Conservation (phyloP, 495 filamentous ascomycete genomes). For the Rostrohypoxylon terebratum region DNA sequence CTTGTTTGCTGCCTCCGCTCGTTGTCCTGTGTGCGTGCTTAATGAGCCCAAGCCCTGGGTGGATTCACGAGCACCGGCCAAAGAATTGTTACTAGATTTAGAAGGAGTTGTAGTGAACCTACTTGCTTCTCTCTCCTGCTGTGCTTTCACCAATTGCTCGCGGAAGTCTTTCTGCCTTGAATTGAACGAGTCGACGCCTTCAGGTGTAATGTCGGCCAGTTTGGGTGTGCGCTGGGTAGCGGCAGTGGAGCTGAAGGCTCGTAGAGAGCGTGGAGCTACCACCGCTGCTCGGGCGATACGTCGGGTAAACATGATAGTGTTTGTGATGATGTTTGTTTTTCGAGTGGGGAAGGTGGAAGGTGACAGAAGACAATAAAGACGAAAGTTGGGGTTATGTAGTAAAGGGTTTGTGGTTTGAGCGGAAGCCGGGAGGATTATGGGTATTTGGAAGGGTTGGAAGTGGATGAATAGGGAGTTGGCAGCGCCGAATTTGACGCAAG, state of each 20-base stretch:
- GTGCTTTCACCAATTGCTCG: conserved; percentile 78
- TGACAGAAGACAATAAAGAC: conserved; percentile 24
- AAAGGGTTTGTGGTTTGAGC: not conserved
- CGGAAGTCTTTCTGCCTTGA: conserved; percentile 86
- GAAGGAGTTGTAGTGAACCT: conserved; percentile 53
- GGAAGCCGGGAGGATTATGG: conserved; percentile 7
- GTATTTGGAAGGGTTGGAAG: not conserved
- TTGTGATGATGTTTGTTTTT: conserved; percentile 11
- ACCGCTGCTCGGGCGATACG: conserved; percentile 57
- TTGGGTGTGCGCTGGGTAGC: conserved; percentile 71
- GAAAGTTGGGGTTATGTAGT: not conserved
- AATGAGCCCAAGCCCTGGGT: conserved; percentile 73
- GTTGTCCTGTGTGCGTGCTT: conserved; percentile 66
- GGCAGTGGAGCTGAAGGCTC: conserved; percentile 71
- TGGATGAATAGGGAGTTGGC: not conserved
- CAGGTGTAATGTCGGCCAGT: conserved; percentile 80
- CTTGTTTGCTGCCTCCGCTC: conserved; percentile 57
- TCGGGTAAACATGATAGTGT: conserved; percentile 52
- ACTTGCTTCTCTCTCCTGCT: conserved; percentile 88
- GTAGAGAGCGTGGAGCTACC: conserved; percentile 61
- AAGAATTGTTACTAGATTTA: conserved; percentile 64
- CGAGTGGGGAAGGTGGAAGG: not conserved
- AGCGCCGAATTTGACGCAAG: conserved; percentile 43
- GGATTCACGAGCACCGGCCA: conserved; percentile 54
- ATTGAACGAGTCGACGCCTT: conserved; percentile 77